phyloP scores from a whole-genome alignment of 441 rosid genomes.

The Erodium texanum region DNA sequence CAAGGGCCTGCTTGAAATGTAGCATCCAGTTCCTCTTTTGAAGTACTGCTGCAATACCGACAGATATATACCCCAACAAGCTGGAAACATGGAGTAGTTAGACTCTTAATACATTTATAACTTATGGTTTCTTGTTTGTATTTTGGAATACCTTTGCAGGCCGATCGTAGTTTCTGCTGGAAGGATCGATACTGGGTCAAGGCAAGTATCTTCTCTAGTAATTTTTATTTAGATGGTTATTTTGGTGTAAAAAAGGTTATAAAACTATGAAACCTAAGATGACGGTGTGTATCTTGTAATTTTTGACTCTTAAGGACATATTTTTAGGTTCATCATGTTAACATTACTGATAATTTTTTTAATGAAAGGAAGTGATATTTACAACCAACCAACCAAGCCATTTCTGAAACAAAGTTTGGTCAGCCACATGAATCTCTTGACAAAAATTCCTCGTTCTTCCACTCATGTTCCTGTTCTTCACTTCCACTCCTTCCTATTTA shows the following conservation, averaged over 20 bases:
- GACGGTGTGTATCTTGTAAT: neutral
- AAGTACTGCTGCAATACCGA: neutral
- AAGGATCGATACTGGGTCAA: conserved; percentile 92
- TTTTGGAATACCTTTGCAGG: conserved; percentile 36
- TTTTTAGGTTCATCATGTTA: neutral
- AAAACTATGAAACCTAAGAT: neutral
- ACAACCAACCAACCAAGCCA: neutral
- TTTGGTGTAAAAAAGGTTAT: neutral
- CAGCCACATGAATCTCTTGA: neutral
- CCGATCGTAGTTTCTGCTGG: conserved; percentile 53
- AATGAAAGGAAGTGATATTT: neutral
- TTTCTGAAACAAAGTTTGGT: neutral
- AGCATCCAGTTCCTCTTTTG: neutral
- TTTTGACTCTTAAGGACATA: neutral
- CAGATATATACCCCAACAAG: neutral
- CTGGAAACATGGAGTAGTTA: neutral
- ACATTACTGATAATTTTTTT: neutral
- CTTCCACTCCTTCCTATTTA: no score
- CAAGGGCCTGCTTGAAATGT: neutral
- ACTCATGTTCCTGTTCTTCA: no score
- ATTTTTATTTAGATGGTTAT: neutral
- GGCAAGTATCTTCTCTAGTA: conserved; percentile 41
- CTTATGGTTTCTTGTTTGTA: neutral
- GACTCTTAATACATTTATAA: neutral
- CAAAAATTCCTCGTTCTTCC: no score